Evolutionary conservation across 306 rosid species (phyloP).

Genomic region (Quillaja saponaria): DNA sequence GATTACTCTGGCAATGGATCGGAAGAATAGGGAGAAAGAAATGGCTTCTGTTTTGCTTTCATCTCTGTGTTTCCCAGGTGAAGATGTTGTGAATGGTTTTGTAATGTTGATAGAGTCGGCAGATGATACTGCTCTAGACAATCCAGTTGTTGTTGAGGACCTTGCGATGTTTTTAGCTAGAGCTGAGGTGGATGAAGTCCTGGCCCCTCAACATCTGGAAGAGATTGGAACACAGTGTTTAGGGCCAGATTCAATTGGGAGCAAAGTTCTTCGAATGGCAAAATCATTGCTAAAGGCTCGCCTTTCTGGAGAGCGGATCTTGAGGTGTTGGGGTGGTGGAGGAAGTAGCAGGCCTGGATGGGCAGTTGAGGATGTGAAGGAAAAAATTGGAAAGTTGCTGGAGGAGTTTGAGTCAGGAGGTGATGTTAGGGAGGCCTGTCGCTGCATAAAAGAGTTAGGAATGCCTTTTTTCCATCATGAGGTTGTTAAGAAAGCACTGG

Average conservation of each 20-base stretch:
- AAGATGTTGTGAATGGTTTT: slow-evolving; percentile 68
- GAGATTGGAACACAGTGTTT: slow-evolving; percentile 58
- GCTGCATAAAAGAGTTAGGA: slow-evolving; percentile 68
- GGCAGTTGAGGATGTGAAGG: slow-evolving; percentile 72
- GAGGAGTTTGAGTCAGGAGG: slow-evolving; percentile 75
- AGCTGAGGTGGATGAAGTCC: slow-evolving; percentile 66
- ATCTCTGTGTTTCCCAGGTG: slow-evolving; percentile 61
- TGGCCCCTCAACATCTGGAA: slow-evolving; percentile 67
- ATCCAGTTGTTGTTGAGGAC: slow-evolving; percentile 69
- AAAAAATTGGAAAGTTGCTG: slow-evolving; percentile 60
- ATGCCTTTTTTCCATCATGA: slow-evolving; percentile 82
- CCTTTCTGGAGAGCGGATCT: slow-evolving; percentile 63
- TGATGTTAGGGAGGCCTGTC: slow-evolving; percentile 55
- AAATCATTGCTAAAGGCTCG: slow-evolving; percentile 62
- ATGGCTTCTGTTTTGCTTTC: slow-evolving; percentile 73
- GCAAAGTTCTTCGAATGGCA: slow-evolving; percentile 59
- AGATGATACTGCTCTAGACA: slow-evolving; percentile 70
- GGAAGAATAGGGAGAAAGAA: slow-evolving; percentile 75
- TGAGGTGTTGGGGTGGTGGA: slow-evolving; percentile 83
- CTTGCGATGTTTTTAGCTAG: slow-evolving; percentile 77
- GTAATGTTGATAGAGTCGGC: slow-evolving; percentile 69
- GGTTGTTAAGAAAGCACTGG: slow-evolving; percentile 62
- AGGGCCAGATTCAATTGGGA: slow-evolving; percentile 48
- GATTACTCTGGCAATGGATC: slow-evolving; percentile 69
- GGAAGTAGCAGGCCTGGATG: slow-evolving; percentile 65